Base-by-base conservation (phyloP, 2,329 filamentous ascomycete species). In the Phyllachora maydis region DNA sequence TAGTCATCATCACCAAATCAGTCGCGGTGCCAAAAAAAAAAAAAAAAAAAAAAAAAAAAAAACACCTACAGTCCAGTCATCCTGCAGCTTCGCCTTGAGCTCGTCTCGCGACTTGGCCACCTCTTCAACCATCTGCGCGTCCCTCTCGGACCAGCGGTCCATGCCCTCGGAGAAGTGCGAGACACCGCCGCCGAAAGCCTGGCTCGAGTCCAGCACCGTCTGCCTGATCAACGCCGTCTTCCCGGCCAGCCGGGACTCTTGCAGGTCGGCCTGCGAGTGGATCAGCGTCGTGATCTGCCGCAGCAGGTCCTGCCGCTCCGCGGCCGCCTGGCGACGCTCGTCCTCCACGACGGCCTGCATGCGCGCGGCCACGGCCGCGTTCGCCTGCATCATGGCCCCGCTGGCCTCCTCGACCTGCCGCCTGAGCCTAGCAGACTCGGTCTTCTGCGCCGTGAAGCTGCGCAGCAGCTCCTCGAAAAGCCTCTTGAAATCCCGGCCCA, bases 401-500 rank as follows among this genome's bases (percentile, higher is more conserved):
- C 73, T 76, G 1, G 85, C 76, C 21, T 56, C 53, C 27, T 74
- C 59, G 3, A 95, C 59, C 32, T 91, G 70, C 16, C 64, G 53
- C 19, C 76, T 65, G 13, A 98, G 56, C 15, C 55, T 54, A 31
- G 83, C 66, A 1, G 76, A 74, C 42, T 93, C 81, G 6, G 57
- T 54, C 36, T 75, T 76, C 41, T 95, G 85, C 7, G 67, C 57
- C 18, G 67, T 65, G 26, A 93, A 59, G 34, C 82, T 72, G 31
- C 62, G 66, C 23, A 78, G 57, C 23, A 93, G 57, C 8, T 77
- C 71, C 32, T 92, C 81, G 34, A 95, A 92, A 13, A 85, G 65
- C 4, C 54, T 52, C 42, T 85, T 90, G 52, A 92, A 82, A 34
- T 95, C 82, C 29, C 72, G 71, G 6, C 82, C 82, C 2, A 95